Percentiles rank a stretch among this genome's conserved stretches.
Evolutionary conservation across 2,329 filamentous ascomycete species (phyloP).

Genomic region (Colletotrichum chlorophyti): DNA sequence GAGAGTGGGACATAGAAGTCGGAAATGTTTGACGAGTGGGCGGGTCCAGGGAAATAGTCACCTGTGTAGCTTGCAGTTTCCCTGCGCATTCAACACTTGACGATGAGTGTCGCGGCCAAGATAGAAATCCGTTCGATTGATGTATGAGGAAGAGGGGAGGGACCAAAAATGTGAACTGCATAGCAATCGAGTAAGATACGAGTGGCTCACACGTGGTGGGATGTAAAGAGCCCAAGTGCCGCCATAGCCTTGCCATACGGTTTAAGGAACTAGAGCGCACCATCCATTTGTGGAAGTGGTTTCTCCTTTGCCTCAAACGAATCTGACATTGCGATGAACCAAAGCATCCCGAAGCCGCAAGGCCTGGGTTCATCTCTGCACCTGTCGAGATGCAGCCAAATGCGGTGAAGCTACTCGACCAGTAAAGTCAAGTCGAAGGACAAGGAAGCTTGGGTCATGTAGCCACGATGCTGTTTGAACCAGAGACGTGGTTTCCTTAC

Average conservation of each 20-base stretch:
- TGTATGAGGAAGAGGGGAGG: too few species aligned
- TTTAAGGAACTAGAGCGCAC: too few species aligned
- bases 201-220: not conserved
- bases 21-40: constrained; percentile 1
- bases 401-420: too few species aligned
- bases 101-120: constrained; percentile 16
- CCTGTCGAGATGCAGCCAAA: constrained; percentile 14
- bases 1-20: constrained; percentile 5
- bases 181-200: not conserved
- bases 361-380: constrained; percentile 3
- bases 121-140: not conserved
- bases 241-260: not conserved
- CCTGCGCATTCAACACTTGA: not conserved
- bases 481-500: not conserved
- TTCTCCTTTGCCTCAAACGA: not conserved
- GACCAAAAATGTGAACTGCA: too few species aligned
- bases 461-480: constrained; percentile 16
- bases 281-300: too few species aligned
- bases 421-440: too few species aligned
- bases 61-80: not conserved
- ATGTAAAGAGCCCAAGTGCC: not conserved
- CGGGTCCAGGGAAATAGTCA: not conserved
- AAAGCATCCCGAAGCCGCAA: constrained; percentile 1
- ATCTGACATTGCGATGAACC: not conserved
- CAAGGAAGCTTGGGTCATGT: constrained; percentile 4